Conservation (phyloP, 179 eudicot species). For the Spinacia oleracea region DNA sequence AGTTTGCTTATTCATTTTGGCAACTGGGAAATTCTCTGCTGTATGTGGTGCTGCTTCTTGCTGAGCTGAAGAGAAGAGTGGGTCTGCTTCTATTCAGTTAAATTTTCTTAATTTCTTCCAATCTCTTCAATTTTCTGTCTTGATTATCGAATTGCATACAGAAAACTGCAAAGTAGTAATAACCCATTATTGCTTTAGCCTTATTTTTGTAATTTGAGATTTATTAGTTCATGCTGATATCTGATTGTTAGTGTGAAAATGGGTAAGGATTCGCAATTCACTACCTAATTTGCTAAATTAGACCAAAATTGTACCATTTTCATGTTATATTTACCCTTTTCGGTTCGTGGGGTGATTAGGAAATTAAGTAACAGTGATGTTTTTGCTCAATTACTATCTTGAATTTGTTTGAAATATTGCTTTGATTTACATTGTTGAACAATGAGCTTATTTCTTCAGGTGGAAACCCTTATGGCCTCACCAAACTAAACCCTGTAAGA, state of each 20-base stretch:
- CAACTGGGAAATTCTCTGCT: background rate
- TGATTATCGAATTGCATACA: background rate
- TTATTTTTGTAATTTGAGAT: background rate
- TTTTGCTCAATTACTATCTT: background rate
- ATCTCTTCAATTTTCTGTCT: background rate
- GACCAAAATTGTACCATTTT: too few relatives aligned
- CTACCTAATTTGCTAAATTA: too few relatives aligned
- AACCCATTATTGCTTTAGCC: slow-evolving; percentile 10
- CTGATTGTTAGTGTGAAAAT: too few relatives aligned
- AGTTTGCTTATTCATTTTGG: background rate
- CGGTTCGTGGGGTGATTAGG: too few relatives aligned
- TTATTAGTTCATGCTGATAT: background rate
- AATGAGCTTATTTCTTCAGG: slow-evolving; percentile 39
- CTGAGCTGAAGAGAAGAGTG: slow-evolving; percentile 22
- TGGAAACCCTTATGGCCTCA: slow-evolving; percentile 29
- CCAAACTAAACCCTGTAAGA: slow-evolving; percentile 46
- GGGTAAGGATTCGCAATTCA: too few relatives aligned
- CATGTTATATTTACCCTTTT: too few relatives aligned
- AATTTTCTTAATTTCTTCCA: slow-evolving; percentile 14
- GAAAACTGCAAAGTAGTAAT: background rate
- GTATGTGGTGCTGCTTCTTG: background rate
- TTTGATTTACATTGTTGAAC: slow-evolving; percentile 11
- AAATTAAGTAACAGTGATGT: too few relatives aligned
- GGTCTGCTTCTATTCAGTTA: slow-evolving; percentile 14
- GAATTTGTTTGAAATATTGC: slow-evolving; percentile 20